Conservation (phyloP, 345 rosid species). For the Kernera saxatilis region DNA sequence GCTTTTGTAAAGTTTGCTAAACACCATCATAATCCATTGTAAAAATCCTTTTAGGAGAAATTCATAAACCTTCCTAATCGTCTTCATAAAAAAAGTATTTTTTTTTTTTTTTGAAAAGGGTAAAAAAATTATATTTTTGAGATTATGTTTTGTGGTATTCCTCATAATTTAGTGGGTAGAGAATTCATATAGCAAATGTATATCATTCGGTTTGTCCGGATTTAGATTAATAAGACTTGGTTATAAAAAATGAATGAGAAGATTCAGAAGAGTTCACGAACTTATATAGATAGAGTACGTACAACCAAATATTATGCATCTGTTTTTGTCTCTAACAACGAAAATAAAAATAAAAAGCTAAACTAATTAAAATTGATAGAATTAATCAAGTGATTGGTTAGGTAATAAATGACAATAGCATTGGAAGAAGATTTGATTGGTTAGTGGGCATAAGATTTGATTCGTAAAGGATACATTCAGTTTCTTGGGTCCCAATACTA, state of each 20-base stretch:
- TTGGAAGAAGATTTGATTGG: neutral
- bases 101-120: too few relatives aligned
- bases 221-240: too few relatives aligned
- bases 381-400: neutral
- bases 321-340: neutral
- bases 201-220: too few relatives aligned
- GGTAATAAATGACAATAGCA: neutral
- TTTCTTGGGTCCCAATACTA: slow-evolving; percentile 11
- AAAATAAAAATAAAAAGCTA: neutral
- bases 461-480: slow-evolving; percentile 3
- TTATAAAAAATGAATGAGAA: neutral
- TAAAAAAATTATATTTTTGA: too few relatives aligned
- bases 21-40: too few relatives aligned
- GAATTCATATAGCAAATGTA: too few relatives aligned
- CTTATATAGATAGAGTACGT: neutral
- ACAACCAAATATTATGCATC: neutral
- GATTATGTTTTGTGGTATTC: too few relatives aligned
- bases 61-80: too few relatives aligned
- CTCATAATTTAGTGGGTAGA: too few relatives aligned
- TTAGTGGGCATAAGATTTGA: slow-evolving; percentile 13
- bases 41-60: too few relatives aligned
- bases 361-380: neutral
- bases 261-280: neutral
- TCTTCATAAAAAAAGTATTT: too few relatives aligned
- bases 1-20: too few relatives aligned